phyloP scores from a whole-genome alignment of 1,139 yeast genomes.

The Hanseniaspora uvarum region DNA sequence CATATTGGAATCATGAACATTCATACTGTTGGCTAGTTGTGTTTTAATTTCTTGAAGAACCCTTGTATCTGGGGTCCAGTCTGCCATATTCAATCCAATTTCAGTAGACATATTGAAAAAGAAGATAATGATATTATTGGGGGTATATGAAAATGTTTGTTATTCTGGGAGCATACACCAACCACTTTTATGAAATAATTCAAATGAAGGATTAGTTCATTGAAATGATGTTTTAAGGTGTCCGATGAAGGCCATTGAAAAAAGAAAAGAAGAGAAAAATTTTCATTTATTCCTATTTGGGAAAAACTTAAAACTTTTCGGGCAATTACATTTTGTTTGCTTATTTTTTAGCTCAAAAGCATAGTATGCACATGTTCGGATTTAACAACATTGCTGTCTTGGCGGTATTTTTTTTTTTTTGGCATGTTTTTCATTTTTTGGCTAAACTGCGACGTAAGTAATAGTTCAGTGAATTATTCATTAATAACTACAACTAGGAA shows the following conservation, averaged over 20 bases:
- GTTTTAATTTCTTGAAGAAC: slow-evolving; percentile 4
- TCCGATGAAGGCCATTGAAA: background rate
- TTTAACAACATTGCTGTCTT: too few relatives aligned
- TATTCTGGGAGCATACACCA: too few relatives aligned
- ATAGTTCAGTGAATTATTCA: too few relatives aligned
- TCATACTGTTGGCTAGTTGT: slow-evolving; percentile 9
- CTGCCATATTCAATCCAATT: slow-evolving; percentile 4
- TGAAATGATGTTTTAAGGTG: too few relatives aligned
- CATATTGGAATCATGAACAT: slow-evolving; percentile 6
- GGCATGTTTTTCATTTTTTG: too few relatives aligned
- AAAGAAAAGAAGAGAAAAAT: background rate
- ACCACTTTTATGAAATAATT: too few relatives aligned
- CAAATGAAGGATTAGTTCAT: too few relatives aligned
- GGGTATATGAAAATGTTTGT: too few relatives aligned
- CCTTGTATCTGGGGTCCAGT: slow-evolving; percentile 4
- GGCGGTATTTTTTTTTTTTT: too few relatives aligned
- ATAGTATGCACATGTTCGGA: background rate
- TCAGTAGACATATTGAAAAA: slow-evolving; percentile 3
- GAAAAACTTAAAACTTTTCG: background rate
- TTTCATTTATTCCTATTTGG: background rate
- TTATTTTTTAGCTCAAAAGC: background rate
- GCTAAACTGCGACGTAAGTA: too few relatives aligned
- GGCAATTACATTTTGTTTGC: background rate
- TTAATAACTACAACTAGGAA: too few relatives aligned
- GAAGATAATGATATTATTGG: background rate